Conservation (phyloP, 225 moss, liverwort and hornwort species). For the Pseudoscleropodium purum region DNA sequence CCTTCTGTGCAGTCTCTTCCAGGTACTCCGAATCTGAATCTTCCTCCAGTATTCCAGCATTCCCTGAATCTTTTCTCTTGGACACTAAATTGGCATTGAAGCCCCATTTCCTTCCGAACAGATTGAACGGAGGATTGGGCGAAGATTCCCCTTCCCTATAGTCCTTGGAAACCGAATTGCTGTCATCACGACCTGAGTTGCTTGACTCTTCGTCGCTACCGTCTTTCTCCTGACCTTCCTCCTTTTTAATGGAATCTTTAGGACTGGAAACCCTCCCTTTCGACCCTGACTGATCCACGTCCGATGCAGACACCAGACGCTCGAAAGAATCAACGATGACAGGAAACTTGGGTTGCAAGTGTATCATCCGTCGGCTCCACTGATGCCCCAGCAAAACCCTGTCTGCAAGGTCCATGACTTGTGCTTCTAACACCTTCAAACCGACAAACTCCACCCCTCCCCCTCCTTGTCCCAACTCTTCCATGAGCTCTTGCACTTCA, state of each 20-base stretch:
- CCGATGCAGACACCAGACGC: slow-evolving; percentile 69
- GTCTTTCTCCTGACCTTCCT: slow-evolving; percentile 26
- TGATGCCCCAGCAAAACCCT: slow-evolving; percentile 75
- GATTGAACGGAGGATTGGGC: slow-evolving; percentile 52
- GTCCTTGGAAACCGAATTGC: slow-evolving; percentile 26
- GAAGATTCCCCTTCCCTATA: slow-evolving; percentile 31
- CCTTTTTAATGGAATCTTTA: slow-evolving; percentile 21
- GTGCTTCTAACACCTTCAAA: slow-evolving; percentile 71
- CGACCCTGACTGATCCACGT: slow-evolving; percentile 35
- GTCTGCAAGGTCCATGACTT: slow-evolving; percentile 84
- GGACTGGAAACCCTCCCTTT: slow-evolving; percentile 38
- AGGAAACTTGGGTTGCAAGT: slow-evolving; percentile 83
- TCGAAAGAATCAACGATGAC: slow-evolving; percentile 96
- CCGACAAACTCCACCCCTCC: slow-evolving; percentile 67
- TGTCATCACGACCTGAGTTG: slow-evolving; percentile 22
- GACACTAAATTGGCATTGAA: slow-evolving; percentile 41
- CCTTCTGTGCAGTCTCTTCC: slow-evolving; percentile 44
- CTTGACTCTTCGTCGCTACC: slow-evolving; percentile 33
- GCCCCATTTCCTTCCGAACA: slow-evolving; percentile 81
- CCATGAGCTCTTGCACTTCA: slow-evolving; percentile 94
- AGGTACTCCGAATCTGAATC: slow-evolving; percentile 29
- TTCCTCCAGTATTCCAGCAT: slow-evolving; percentile 48
- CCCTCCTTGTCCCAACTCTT: slow-evolving; percentile 84
- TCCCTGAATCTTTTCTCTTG: slow-evolving; percentile 51
- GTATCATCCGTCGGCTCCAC: slow-evolving; percentile 77